Evolutionary conservation across 768 basidiomycete genomes (phyloP).

Genomic region (Xanthoconium purpureum): DNA sequence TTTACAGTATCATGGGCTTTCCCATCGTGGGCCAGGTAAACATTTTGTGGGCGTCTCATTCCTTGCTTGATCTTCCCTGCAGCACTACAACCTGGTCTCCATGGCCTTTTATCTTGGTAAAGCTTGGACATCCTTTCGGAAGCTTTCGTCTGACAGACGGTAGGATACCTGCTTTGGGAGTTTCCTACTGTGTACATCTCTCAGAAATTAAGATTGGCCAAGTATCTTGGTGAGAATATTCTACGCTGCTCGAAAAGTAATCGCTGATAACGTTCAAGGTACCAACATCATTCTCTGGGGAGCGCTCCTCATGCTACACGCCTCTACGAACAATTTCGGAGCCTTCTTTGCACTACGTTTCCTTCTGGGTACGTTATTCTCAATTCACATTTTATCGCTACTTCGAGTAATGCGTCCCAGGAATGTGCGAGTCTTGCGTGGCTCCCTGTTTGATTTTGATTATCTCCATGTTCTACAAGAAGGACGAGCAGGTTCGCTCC

Average conservation of each 20-base stretch:
- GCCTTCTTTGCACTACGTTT: conserved; percentile 63
- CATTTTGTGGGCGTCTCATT: background rate
- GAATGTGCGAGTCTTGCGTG: conserved; percentile 68
- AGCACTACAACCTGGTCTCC: conserved; percentile 64
- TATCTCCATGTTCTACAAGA: conserved; percentile 63
- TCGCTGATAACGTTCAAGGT: conserved; percentile 31
- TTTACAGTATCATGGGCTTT: conserved; percentile 57
- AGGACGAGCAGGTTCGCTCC: conserved; percentile 51
- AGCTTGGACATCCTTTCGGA: background rate
- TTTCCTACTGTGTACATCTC: conserved; percentile 66
- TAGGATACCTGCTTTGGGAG: conserved; percentile 59
- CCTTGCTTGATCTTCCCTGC: conserved; percentile 3
- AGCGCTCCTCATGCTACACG: conserved; percentile 55
- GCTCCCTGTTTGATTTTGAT: conserved; percentile 44
- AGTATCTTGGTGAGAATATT: conserved; percentile 50
- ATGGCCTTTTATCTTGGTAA: conserved; percentile 61
- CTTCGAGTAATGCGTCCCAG: conserved; percentile 27
- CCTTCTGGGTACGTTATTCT: conserved; percentile 44
- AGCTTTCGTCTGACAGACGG: background rate
- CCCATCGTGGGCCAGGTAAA: conserved; percentile 59
- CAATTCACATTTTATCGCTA: background rate
- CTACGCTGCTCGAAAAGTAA: background rate
- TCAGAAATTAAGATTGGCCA: conserved; percentile 57
- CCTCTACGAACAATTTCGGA: conserved; percentile 53
- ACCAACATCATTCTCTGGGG: conserved; percentile 62